Percentiles rank a stretch among this genome's conserved stretches.
phyloP scores from a whole-genome alignment of 768 basidiomycete genomes.

The Lactarius deliciosus region DNA sequence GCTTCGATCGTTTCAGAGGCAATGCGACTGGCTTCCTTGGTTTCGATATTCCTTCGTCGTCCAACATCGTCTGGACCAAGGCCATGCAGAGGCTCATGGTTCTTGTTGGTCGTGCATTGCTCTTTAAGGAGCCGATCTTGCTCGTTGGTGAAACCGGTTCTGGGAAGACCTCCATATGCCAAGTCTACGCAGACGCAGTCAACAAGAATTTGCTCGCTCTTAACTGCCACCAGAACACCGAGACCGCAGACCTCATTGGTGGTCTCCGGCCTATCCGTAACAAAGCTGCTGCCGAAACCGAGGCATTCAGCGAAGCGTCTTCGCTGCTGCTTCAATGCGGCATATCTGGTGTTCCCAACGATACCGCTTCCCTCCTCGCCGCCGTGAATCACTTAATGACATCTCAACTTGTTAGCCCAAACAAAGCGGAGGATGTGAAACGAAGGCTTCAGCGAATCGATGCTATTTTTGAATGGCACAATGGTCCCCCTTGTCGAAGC shows the following conservation, averaged over 20 bases:
- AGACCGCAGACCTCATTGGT: conserved; percentile 95
- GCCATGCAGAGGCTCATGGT: conserved; percentile 91
- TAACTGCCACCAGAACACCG: conserved; percentile 98
- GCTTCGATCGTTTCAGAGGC: conserved; percentile 43
- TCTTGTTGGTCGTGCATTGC: conserved; percentile 79
- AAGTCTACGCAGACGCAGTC: conserved; percentile 73
- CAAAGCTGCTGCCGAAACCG: conserved; percentile 54
- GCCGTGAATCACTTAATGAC: conserved; percentile 32
- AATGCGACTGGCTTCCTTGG: conserved; percentile 53
- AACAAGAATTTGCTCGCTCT: conserved; percentile 64
- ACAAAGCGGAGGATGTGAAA: conserved; percentile 43
- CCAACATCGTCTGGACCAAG: conserved; percentile 82
- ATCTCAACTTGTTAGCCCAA: conserved; percentile 19
- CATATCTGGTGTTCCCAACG: conserved; percentile 32
- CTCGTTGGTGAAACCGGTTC: conserved; percentile 97
- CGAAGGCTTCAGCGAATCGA: conserved; percentile 50
- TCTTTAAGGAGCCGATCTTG: conserved; percentile 90
- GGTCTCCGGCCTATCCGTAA: conserved; percentile 88
- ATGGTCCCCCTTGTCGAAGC: conserved; percentile 94
- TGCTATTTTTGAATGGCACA: conserved; percentile 95
- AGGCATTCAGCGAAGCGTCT: conserved; percentile 46
- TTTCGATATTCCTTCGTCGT: conserved; percentile 47
- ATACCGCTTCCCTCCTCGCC: conserved; percentile 34
- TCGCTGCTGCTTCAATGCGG: conserved; percentile 45
- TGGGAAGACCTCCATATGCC: conserved; percentile 97